Percentiles rank a stretch among this genome's conserved stretches.
phyloP scores from a whole-genome alignment of 73 alveolate genomes.

The Durusdinium trenchii region DNA sequence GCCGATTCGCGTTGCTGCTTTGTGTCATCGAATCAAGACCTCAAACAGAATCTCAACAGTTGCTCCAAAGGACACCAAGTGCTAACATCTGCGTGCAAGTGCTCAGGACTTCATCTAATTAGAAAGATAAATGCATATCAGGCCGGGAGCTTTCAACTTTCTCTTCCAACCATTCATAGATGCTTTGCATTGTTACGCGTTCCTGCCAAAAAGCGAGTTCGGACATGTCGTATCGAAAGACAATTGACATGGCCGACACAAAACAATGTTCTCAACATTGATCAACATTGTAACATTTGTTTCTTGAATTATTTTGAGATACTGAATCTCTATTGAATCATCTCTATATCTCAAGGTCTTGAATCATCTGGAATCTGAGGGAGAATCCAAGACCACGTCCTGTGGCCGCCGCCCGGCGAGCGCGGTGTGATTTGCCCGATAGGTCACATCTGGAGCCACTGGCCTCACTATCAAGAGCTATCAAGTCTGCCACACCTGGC shows the following conservation, averaged over 20 bases:
- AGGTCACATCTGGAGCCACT: neutral
- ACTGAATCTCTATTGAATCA: neutral
- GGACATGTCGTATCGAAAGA: neutral
- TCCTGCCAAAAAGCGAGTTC: neutral
- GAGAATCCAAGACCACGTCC: neutral
- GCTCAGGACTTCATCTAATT: no score
- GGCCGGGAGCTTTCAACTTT: conserved; percentile 58
- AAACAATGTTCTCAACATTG: no score
- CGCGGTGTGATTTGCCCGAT: conserved; percentile 52
- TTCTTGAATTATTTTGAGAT: no score
- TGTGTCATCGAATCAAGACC: conserved; percentile 66
- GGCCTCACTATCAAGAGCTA: no score
- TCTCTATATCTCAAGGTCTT: neutral
- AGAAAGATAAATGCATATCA: no score
- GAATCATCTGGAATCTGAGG: neutral
- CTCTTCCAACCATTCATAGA: conserved; percentile 93
- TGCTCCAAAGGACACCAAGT: no score
- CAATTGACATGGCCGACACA: no score
- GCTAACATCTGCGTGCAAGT: no score
- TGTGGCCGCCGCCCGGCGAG: conserved; percentile 39
- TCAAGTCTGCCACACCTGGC: no score
- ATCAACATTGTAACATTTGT: no score
- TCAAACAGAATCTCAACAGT: neutral
- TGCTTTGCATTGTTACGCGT: conserved; percentile 73
- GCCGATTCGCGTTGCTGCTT: conserved; percentile 18